Evolutionary conservation across 2,329 filamentous ascomycete genomes (phyloP).

Genomic region (Dendryphion nanum): DNA sequence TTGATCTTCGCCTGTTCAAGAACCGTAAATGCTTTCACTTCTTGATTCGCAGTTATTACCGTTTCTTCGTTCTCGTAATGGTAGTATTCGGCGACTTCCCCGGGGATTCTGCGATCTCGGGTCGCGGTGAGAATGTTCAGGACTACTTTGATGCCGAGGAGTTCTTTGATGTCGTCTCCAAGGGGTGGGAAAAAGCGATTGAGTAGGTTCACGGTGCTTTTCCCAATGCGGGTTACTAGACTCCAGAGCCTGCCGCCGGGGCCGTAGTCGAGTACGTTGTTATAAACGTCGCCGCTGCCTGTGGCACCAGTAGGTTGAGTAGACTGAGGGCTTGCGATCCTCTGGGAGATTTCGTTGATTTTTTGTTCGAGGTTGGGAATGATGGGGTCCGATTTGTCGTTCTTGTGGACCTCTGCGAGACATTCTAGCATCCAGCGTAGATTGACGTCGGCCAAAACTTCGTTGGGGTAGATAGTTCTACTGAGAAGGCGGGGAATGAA

Average conservation of each 20-base stretch:
- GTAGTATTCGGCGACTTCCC: slow-evolving; percentile 19
- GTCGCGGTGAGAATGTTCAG: slow-evolving; percentile 29
- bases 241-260: slow-evolving; percentile 24
- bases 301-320: slow-evolving; percentile 6
- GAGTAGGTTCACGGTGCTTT: slow-evolving; percentile 9
- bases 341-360: slow-evolving; percentile 13
- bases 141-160: slow-evolving; percentile 27
- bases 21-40: slow-evolving; percentile 10
- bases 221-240: slow-evolving; percentile 14
- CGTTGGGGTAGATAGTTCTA: slow-evolving; percentile 31
- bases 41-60: slow-evolving; percentile 7
- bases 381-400: slow-evolving; percentile 5
- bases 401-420: slow-evolving; percentile 16
- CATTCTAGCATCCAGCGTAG: slow-evolving; percentile 30
- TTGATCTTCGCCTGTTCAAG: slow-evolving; percentile 17
- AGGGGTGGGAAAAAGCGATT: slow-evolving; percentile 24
- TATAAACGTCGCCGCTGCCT: slow-evolving; percentile 36
- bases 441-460: slow-evolving; percentile 31
- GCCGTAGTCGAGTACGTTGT: slow-evolving; percentile 24
- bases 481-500: slow-evolving; percentile 24
- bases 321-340: slow-evolving; percentile 11
- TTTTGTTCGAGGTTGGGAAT: slow-evolving; percentile 16
- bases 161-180: slow-evolving; percentile 24
- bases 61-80: slow-evolving; percentile 17
- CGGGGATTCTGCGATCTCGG: slow-evolving; percentile 31